Percentiles rank a stretch among this genome's conserved stretches.
Conservation (phyloP, 2,329 filamentous ascomycete genomes). For the Scedosporium aurantiacum region DNA sequence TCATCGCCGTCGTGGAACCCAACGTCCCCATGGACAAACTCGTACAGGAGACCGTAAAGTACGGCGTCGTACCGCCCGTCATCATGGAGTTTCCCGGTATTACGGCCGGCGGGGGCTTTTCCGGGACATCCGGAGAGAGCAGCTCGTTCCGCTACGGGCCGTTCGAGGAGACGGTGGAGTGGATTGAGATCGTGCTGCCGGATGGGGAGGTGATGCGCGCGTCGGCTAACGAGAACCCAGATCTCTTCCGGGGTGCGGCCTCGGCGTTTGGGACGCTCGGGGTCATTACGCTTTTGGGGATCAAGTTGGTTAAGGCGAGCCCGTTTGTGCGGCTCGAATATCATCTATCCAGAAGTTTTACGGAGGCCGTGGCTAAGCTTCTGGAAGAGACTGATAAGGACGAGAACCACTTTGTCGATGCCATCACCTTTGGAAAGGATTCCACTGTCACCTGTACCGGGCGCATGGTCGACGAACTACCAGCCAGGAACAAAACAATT, state of each 20-base stretch:
- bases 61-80: conserved; percentile 50
- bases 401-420: conserved; percentile 55
- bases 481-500: conserved; percentile 22
- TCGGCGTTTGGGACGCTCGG: conserved; percentile 57
- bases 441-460: conserved; percentile 52
- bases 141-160: conserved; percentile 57
- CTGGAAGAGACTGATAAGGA: conserved; percentile 27
- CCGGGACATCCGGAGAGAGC: conserved; percentile 57
- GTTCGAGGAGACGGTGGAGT: conserved; percentile 51
- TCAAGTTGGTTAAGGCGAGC: conserved; percentile 44
- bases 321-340: conserved; percentile 49
- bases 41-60: conserved; percentile 43
- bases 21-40: conserved; percentile 59
- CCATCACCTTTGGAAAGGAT: conserved; percentile 47
- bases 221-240: conserved; percentile 40
- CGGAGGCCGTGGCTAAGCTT: conserved; percentile 30
- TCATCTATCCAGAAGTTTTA: conserved; percentile 28
- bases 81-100: conserved; percentile 67
- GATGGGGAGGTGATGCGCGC: conserved; percentile 45
- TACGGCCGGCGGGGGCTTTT: conserved; percentile 57
- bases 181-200: conserved; percentile 54
- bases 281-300: conserved; percentile 52
- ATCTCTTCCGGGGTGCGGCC: conserved; percentile 54
- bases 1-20: conserved; percentile 55
- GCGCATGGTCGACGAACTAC: conserved; percentile 33